Conservation (phyloP, 176 grass and related monocot species). For the Dactylis glomerata region DNA sequence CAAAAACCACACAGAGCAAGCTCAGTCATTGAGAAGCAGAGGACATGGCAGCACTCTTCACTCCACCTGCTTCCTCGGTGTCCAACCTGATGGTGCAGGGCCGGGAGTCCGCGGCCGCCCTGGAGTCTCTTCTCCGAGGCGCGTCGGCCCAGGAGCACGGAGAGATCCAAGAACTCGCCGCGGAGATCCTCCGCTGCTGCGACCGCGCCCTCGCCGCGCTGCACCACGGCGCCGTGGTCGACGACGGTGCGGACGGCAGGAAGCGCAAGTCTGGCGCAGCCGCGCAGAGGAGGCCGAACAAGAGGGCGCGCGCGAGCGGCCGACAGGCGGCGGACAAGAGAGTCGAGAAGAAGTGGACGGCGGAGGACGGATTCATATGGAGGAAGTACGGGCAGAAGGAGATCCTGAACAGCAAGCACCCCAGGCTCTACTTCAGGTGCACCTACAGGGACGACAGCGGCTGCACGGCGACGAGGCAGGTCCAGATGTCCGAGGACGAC, state of each 20-base stretch:
- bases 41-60: no score
- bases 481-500: conserved; percentile 45
- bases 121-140: no score
- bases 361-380: conserved; percentile 22
- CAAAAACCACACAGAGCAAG: no score
- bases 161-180: neutral
- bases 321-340: no score
- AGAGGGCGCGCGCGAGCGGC: neutral
- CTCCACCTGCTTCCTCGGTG: no score
- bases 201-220: conserved; percentile 24
- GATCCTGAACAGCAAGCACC: conserved; percentile 40
- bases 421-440: conserved; percentile 58
- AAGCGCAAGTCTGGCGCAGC: neutral
- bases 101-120: no score
- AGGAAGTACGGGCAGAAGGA: conserved; percentile 67
- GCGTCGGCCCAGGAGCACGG: neutral
- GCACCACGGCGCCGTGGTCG: neutral
- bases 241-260: neutral
- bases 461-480: conserved; percentile 51
- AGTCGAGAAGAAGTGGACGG: neutral
- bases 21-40: no score
- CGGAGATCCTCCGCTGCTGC: conserved; percentile 6
- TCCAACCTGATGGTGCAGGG: no score
- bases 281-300: neutral
- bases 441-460: conserved; percentile 38